These are phyloP conservation scores for Metahyphopichia silvanorum DNA, from an alignment of 805 yeast species.

Conservation along the genomic window DNA sequence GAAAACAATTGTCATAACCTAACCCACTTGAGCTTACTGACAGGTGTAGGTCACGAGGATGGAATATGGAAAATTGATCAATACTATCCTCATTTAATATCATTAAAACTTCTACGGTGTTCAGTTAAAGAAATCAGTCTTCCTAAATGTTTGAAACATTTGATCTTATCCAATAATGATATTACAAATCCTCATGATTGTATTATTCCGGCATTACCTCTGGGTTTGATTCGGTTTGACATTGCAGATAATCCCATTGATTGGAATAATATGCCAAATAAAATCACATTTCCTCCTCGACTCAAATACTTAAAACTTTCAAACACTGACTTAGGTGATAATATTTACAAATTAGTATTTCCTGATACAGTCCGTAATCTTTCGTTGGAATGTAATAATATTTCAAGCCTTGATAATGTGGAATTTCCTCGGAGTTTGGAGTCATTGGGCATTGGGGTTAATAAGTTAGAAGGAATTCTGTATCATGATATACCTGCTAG, in stretches of 20 bases:
- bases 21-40: not conserved
- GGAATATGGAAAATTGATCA: conserved; percentile 2
- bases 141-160: not conserved
- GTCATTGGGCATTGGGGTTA: conserved; percentile 16
- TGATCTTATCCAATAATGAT: not conserved
- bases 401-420: conserved; percentile 11
- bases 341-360: conserved; percentile 8
- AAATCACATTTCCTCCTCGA: conserved; percentile 9
- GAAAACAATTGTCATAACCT: not conserved
- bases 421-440: conserved; percentile 10
- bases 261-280: conserved; percentile 8
- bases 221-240: conserved; percentile 1
- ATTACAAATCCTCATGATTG: conserved; percentile 1
- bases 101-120: not conserved
- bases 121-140: not conserved
- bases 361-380: conserved; percentile 12
- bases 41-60: not conserved
- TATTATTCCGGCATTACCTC: not conserved
- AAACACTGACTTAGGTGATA: conserved; percentile 11
- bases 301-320: conserved; percentile 10
- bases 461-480: conserved; percentile 6
- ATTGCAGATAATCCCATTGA: conserved; percentile 17
- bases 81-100: not conserved
- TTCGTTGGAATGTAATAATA: conserved; percentile 15
- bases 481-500: conserved; percentile 10